phyloP scores from a whole-genome alignment of 2,329 filamentous ascomycete genomes.

The Microsporum audouinii region DNA sequence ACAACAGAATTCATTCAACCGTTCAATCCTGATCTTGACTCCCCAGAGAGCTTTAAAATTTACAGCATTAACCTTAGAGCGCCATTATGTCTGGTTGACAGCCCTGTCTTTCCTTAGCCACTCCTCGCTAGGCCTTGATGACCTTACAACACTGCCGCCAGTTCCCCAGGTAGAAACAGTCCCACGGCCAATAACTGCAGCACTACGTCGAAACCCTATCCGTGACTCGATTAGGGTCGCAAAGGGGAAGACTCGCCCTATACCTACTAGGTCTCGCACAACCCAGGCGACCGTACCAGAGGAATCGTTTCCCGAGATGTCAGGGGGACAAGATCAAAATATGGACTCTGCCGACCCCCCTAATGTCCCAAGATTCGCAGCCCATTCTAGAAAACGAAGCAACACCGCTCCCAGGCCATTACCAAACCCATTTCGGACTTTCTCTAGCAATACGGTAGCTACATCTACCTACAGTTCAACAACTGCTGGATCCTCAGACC shows the following conservation, averaged over 20 bases:
- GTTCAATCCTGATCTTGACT: conserved; percentile 89
- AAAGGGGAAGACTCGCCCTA: conserved; percentile 53
- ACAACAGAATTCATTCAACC: conserved; percentile 57
- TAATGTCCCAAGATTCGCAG: conserved; percentile 43
- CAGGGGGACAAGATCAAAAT: conserved; percentile 18
- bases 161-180: conserved; percentile 33
- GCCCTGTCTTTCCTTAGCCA: conserved; percentile 90
- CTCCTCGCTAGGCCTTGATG: conserved; percentile 68
- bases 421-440: conserved; percentile 64
- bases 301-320: conserved; percentile 15
- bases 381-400: conserved; percentile 74
- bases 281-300: conserved; percentile 27
- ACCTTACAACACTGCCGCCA: conserved; percentile 52
- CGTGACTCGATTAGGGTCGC: conserved; percentile 83
- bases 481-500: conserved; percentile 51
- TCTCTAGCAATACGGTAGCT: conserved; percentile 44
- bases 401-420: conserved; percentile 68
- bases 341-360: conserved; percentile 38
- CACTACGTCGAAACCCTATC: conserved; percentile 50
- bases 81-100: conserved; percentile 91
- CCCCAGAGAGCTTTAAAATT: conserved; percentile 92
- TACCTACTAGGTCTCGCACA: conserved; percentile 30
- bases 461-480: conserved; percentile 41
- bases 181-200: conserved; percentile 36
- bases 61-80: conserved; percentile 68